Conservation (phyloP, 495 filamentous ascomycete genomes). For the Lindgomyces ingoldianus region DNA sequence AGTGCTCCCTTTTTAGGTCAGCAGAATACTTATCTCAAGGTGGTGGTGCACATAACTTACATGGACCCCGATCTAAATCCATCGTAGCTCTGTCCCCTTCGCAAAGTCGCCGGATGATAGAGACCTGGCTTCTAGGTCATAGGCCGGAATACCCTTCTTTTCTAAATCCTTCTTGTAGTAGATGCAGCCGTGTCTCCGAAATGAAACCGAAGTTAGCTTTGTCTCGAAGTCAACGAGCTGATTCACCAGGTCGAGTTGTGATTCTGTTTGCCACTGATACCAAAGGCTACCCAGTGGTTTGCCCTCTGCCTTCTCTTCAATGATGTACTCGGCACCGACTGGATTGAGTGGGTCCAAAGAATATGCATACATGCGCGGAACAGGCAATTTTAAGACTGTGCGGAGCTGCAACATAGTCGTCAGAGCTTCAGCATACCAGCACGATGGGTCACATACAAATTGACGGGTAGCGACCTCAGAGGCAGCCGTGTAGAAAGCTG, state of each 20-base stretch:
- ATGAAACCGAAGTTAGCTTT: slow-evolving; percentile 43
- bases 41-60: slow-evolving; percentile 3
- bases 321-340: slow-evolving; percentile 21
- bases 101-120: slow-evolving; percentile 8
- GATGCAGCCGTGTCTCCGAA: slow-evolving; percentile 47
- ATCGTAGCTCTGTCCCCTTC: slow-evolving; percentile 8
- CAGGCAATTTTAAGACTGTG: slow-evolving; percentile 36
- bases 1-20: slow-evolving; percentile 6
- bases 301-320: slow-evolving; percentile 17
- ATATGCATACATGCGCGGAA: slow-evolving; percentile 12
- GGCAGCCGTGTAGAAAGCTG: slow-evolving; percentile 36
- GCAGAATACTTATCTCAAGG: neutral
- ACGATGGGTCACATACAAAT: slow-evolving; percentile 38
- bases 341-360: slow-evolving; percentile 10
- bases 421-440: slow-evolving; percentile 4
- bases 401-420: slow-evolving; percentile 40
- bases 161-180: slow-evolving; percentile 48
- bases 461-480: slow-evolving; percentile 47
- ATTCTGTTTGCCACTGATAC: slow-evolving; percentile 39
- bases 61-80: slow-evolving; percentile 15
- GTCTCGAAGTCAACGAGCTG: slow-evolving; percentile 49
- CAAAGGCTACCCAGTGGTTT: slow-evolving; percentile 8
- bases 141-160: slow-evolving; percentile 3
- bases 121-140: slow-evolving; percentile 9
- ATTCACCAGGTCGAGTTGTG: slow-evolving; percentile 41